Percentiles rank a stretch among this genome's conserved stretches.
phyloP scores from a whole-genome alignment of 257 asterid genomes.

The Solanum chmielewskii region DNA sequence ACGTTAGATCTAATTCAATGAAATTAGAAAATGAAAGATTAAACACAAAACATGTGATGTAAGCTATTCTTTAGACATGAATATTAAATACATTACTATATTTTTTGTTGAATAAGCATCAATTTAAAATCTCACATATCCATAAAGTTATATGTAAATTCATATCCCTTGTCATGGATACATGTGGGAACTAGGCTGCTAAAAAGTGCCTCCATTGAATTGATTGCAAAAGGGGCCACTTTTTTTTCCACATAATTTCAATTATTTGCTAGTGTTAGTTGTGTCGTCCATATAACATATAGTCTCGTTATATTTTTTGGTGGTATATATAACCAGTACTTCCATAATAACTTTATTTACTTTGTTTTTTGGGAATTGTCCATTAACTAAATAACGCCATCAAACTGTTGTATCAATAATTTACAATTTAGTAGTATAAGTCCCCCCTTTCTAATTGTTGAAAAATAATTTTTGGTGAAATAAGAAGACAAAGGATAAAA shows the following conservation, averaged over 20 bases:
- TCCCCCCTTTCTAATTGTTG: background rate
- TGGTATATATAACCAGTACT: background rate
- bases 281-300: background rate
- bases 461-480: background rate
- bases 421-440: background rate
- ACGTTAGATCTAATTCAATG: background rate
- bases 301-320: background rate
- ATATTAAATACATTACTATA: background rate
- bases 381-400: background rate
- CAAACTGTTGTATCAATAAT: background rate
- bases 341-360: background rate
- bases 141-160: background rate
- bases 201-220: background rate
- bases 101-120: background rate
- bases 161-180: background rate
- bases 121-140: background rate
- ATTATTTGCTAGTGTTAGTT: background rate
- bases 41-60: background rate
- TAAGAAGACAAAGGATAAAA: background rate
- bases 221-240: background rate
- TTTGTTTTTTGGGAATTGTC: background rate
- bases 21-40: background rate
- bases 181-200: conserved; percentile 4
- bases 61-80: background rate
- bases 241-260: background rate